A percentile compares a stretch with the other conserved stretches of the same genome.
Evolutionary conservation across 2,329 filamentous ascomycete genomes (phyloP).

Genomic region (Sphaerulina vaccinii): DNA sequence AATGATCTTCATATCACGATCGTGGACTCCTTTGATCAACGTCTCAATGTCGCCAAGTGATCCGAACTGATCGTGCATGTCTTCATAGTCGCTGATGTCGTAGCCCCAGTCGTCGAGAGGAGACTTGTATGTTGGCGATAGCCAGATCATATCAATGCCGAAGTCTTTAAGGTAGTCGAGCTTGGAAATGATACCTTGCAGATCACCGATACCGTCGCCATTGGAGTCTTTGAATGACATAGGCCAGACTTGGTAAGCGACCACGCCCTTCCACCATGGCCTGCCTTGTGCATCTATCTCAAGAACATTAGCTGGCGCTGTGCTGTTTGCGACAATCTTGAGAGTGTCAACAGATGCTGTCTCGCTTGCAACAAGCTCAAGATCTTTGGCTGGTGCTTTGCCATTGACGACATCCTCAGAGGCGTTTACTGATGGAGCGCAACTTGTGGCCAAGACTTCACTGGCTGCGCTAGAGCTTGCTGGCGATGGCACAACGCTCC

Average conservation of each 20-base stretch:
- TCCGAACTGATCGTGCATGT: constrained; percentile 64
- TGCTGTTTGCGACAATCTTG: background rate
- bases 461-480: too few species aligned
- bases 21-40: constrained; percentile 60
- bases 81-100: constrained; percentile 67
- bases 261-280: constrained; percentile 49
- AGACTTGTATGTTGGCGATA: constrained; percentile 61
- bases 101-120: constrained; percentile 69
- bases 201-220: constrained; percentile 59
- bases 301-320: too few species aligned
- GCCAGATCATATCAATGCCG: constrained; percentile 65
- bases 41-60: constrained; percentile 64
- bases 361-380: too few species aligned
- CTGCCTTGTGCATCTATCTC: constrained; percentile 16
- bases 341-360: too few species aligned
- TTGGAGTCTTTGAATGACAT: constrained; percentile 53
- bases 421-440: too few species aligned
- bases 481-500: too few species aligned
- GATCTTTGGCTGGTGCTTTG: too few species aligned
- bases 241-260: constrained; percentile 49
- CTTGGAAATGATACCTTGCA: constrained; percentile 63
- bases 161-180: constrained; percentile 59
- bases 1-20: constrained; percentile 66
- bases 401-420: too few species aligned
- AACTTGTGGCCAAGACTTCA: too few species aligned